These are phyloP conservation scores for Omphalea diandra DNA, from an alignment of 441 rosid genomes.

Conservation along the genomic window DNA sequence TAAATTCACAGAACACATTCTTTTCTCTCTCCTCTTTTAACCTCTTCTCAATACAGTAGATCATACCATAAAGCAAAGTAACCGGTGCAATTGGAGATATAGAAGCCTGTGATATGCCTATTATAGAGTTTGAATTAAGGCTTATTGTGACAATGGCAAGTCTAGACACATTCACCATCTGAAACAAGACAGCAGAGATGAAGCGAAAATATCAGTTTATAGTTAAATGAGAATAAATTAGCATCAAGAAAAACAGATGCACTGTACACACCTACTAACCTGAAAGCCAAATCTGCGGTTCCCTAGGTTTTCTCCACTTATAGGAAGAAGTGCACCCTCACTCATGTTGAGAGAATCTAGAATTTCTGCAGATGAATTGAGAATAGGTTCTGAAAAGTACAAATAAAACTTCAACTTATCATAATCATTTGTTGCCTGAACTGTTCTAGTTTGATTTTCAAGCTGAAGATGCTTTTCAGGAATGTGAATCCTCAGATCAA, in stretches of 20 bases:
- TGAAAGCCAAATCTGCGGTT: slow-evolving; percentile 79
- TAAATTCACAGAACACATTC: background rate
- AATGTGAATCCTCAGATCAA: slow-evolving; percentile 60
- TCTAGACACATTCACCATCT: slow-evolving; percentile 49
- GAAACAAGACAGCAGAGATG: slow-evolving; percentile 27
- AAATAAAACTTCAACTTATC: slow-evolving; percentile 62
- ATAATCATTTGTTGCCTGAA: slow-evolving; percentile 73
- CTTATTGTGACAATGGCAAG: slow-evolving; percentile 55
- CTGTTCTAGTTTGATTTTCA: slow-evolving; percentile 59
- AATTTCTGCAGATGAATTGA: slow-evolving; percentile 69
- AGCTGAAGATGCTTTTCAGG: slow-evolving; percentile 78
- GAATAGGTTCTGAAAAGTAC: slow-evolving; percentile 78
- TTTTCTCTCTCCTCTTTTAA: background rate
- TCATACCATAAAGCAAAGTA: slow-evolving; percentile 80
- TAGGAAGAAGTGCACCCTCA: slow-evolving; percentile 63
- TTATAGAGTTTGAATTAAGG: slow-evolving; percentile 44
- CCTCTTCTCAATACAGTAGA: slow-evolving; percentile 14
- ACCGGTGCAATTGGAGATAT: slow-evolving; percentile 74
- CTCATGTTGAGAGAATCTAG: slow-evolving; percentile 46
- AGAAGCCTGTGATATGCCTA: slow-evolving; percentile 69
- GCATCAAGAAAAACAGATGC: slow-evolving; percentile 4
- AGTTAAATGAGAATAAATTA: too few species aligned
- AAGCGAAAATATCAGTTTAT: background rate
- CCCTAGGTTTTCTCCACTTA: slow-evolving; percentile 47
- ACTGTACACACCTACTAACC: slow-evolving; percentile 42